Conservation (phyloP, 2,329 filamentous ascomycete genomes). For the Alternaria arborescens region DNA sequence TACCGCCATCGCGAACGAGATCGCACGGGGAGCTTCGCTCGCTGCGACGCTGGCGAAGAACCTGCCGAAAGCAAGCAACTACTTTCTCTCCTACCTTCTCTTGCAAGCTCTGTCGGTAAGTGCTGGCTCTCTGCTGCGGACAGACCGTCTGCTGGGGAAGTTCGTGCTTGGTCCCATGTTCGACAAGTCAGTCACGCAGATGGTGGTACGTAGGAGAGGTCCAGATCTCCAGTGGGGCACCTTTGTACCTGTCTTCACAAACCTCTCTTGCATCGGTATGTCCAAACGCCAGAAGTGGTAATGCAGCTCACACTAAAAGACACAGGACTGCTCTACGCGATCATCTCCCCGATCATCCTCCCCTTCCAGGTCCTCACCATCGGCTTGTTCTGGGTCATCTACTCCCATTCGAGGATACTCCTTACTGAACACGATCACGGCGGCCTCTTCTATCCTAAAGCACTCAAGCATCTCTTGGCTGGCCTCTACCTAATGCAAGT, state of each 20-base stretch:
- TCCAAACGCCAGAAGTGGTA: neutral
- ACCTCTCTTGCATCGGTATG: conserved; percentile 26
- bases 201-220: conserved; percentile 8
- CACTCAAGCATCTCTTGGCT: conserved; percentile 18
- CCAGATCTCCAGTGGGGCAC: conserved; percentile 15
- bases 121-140: conserved; percentile 12
- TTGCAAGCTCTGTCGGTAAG: conserved; percentile 20
- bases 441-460: conserved; percentile 22
- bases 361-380: conserved; percentile 20
- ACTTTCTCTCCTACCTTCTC: conserved; percentile 27
- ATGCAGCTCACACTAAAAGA: neutral
- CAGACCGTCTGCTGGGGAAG: conserved; percentile 9
- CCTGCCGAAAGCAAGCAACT: conserved; percentile 27
- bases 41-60: conserved; percentile 25
- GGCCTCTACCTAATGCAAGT: conserved; percentile 21
- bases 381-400: conserved; percentile 20
- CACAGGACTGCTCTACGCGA: conserved; percentile 23
- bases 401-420: conserved; percentile 12
- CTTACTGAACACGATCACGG: conserved; percentile 3
- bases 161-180: conserved; percentile 14
- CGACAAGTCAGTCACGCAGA: conserved; percentile 18
- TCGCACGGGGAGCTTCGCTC: conserved; percentile 7
- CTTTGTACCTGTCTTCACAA: conserved; percentile 23
- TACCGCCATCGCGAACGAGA: conserved; percentile 19
- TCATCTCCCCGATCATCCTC: conserved; percentile 22